A percentile compares a stretch with the other conserved stretches of the same genome.
phyloP scores from a whole-genome alignment of 78 protist species.

The Cavenderia fasciculata region DNA sequence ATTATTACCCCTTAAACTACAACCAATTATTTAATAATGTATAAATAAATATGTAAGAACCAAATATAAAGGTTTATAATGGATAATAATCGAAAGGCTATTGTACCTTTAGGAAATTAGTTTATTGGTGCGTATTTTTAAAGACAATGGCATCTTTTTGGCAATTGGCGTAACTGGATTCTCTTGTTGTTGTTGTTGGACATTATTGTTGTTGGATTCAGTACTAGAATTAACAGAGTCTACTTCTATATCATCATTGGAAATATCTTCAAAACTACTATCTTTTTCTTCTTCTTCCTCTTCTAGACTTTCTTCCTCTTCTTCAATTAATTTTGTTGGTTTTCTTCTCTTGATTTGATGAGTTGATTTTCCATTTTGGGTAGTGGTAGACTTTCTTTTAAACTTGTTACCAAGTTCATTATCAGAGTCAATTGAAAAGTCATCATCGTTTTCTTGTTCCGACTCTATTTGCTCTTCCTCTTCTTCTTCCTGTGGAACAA shows the following conservation, averaged over 20 bases:
- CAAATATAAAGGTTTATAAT: neutral
- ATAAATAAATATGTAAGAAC: neutral
- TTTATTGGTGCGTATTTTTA: neutral
- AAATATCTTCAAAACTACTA: neutral
- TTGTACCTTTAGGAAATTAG: neutral
- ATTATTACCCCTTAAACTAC: constrained; percentile 47
- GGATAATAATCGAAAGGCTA: neutral
- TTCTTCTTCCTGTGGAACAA: neutral
- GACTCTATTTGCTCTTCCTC: neutral
- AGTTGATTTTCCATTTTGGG: neutral
- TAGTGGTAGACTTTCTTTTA: neutral
- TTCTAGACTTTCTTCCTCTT: neutral
- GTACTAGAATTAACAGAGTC: too few relatives aligned
- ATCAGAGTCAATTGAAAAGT: too few relatives aligned
- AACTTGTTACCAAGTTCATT: neutral
- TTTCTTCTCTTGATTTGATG: neutral
- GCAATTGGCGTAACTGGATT: too few relatives aligned
- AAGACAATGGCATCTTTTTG: neutral
- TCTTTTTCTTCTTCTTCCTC: constrained; percentile 4
- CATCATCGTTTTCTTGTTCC: neutral
- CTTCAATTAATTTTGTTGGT: constrained; percentile 3
- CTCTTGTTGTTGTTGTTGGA: neutral
- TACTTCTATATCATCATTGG: neutral
- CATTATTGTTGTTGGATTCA: neutral
- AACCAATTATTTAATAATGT: too few relatives aligned